Percentiles rank a stretch among this genome's conserved stretches.
Evolutionary conservation across 345 rosid species (phyloP).

Genomic region (Sonneratia alba): DNA sequence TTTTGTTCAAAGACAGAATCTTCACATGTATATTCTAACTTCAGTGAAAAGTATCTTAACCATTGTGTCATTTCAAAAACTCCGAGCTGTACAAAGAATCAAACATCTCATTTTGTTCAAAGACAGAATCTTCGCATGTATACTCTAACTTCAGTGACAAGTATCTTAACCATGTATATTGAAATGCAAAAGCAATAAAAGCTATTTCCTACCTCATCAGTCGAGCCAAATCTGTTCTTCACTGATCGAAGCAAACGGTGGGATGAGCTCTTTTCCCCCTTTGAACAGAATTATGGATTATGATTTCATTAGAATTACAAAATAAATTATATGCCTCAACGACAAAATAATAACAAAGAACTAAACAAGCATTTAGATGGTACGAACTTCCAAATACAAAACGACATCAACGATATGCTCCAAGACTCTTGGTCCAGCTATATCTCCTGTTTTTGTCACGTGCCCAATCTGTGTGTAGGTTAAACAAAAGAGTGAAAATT

Average conservation of each 20-base stretch:
- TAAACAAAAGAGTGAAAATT: not conserved
- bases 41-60: not conserved
- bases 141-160: not conserved
- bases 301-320: not conserved
- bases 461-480: constrained; percentile 56
- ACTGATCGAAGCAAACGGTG: constrained; percentile 89
- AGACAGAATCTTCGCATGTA: not conserved
- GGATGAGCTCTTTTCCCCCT: constrained; percentile 82
- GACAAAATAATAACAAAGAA: not conserved
- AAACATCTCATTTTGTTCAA: not conserved
- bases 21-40: not conserved
- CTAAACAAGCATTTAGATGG: constrained; percentile 9
- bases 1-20: not conserved
- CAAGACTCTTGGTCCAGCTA: constrained; percentile 96
- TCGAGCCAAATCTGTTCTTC: constrained; percentile 91
- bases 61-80: constrained; percentile 76
- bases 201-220: constrained; percentile 55
- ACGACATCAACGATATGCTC: constrained; percentile 99
- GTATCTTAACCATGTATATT: not conserved
- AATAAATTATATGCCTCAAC: constrained; percentile 1
- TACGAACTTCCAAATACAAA: constrained; percentile 81
- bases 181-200: not conserved
- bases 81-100: constrained; percentile 58
- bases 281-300: not conserved
- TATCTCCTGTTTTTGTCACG: constrained; percentile 84